Evolutionary conservation across 148 eudicot genomes (phyloP).

Genomic region (Limonium bicolor): DNA sequence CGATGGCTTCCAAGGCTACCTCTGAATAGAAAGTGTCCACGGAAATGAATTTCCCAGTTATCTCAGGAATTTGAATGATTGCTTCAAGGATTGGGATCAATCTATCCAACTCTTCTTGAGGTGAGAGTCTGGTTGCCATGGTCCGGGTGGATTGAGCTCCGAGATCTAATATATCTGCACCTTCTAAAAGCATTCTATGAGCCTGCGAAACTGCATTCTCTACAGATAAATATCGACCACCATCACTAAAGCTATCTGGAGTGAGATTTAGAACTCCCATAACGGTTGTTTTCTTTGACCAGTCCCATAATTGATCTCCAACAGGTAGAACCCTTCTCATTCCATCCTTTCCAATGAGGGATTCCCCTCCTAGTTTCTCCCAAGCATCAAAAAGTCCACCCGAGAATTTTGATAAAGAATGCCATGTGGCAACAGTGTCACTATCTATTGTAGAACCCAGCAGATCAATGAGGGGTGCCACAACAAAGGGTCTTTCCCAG

Average conservation of each 20-base stretch:
- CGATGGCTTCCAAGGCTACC: slow-evolving; percentile 72
- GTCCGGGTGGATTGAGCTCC: slow-evolving; percentile 97
- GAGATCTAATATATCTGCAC: slow-evolving; percentile 77
- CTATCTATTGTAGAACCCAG: slow-evolving; percentile 37
- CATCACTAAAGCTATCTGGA: slow-evolving; percentile 95
- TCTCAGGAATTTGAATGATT: slow-evolving; percentile 33
- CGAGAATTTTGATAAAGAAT: slow-evolving; percentile 31
- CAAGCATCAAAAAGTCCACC: slow-evolving; percentile 71
- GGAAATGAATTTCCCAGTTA: slow-evolving; percentile 50
- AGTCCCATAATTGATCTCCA: slow-evolving; percentile 52
- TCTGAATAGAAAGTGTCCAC: slow-evolving; percentile 68
- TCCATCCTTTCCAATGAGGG: slow-evolving; percentile 62
- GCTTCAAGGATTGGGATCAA: slow-evolving; percentile 65
- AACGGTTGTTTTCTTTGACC: slow-evolving; percentile 51
- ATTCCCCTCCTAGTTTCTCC: slow-evolving; percentile 77
- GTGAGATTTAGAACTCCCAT: slow-evolving; percentile 83
- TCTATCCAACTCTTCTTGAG: slow-evolving; percentile 65
- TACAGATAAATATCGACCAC: slow-evolving; percentile 43
- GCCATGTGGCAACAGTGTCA: slow-evolving; percentile 52
- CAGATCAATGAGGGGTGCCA: slow-evolving; percentile 76
- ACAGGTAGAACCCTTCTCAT: slow-evolving; percentile 73
- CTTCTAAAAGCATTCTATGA: slow-evolving; percentile 42
- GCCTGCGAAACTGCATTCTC: slow-evolving; percentile 51
- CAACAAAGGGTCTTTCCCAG: slow-evolving; percentile 84
- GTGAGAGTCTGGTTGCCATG: slow-evolving; percentile 48